phyloP scores from a whole-genome alignment of 495 filamentous ascomycete species.

The Penicilliopsis zonata region DNA sequence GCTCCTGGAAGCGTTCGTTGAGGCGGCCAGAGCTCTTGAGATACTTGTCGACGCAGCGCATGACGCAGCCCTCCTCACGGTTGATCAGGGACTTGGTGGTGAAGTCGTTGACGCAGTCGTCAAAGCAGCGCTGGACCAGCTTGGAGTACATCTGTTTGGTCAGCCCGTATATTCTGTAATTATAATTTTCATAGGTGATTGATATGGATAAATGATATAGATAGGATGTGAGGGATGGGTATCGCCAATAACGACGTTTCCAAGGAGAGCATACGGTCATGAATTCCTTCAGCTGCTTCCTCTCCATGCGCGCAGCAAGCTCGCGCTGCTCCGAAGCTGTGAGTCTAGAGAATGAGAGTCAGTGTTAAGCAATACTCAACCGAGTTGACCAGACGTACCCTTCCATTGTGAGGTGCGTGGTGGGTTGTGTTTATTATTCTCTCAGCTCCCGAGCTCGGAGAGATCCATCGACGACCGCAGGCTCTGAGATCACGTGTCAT shows the following conservation, averaged over 20 bases:
- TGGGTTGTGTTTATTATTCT: too few species aligned
- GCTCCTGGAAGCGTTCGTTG: constrained; percentile 86
- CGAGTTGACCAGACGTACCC: constrained; percentile 19
- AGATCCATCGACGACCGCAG: constrained; percentile 2
- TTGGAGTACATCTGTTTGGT: constrained; percentile 78
- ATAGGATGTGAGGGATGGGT: too few species aligned
- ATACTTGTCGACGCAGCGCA: constrained; percentile 90
- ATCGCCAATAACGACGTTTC: too few species aligned
- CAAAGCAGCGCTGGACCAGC: constrained; percentile 91
- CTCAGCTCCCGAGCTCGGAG: too few species aligned
- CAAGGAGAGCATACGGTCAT: constrained; percentile 64
- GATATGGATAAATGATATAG: constrained; percentile 1
- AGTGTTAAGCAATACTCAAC: constrained; percentile 3
- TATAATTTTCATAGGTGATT: background rate
- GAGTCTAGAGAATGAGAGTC: constrained; percentile 31
- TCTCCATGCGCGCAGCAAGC: constrained; percentile 83
- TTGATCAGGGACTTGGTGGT: constrained; percentile 83
- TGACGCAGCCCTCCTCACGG: constrained; percentile 80
- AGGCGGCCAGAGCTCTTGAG: constrained; percentile 78
- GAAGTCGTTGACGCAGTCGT: constrained; percentile 96
- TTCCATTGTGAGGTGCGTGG: constrained; percentile 37
- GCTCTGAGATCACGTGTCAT: too few species aligned
- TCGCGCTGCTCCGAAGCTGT: constrained; percentile 77
- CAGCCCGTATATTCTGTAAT: background rate
- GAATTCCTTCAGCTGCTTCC: constrained; percentile 97